Percentiles rank a stretch among this genome's conserved stretches.
Conservation (phyloP, 257 asterid genomes). For the Cordia subcordata region DNA sequence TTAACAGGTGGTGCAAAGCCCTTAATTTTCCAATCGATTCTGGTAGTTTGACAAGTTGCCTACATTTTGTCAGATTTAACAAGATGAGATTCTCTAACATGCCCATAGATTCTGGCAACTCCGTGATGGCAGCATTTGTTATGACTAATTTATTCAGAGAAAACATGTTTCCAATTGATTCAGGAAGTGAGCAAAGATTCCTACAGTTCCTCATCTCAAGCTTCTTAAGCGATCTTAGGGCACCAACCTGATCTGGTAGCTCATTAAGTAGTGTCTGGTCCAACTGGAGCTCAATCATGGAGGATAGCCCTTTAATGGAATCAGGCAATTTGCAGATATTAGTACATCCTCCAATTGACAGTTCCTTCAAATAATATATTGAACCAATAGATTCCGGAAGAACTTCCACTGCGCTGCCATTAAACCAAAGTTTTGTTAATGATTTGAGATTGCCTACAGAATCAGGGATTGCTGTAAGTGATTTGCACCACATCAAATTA, state of each 20-base stretch:
- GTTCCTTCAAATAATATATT: conserved; percentile 19
- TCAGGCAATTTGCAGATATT: conserved; percentile 14
- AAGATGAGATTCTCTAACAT: conserved; percentile 20
- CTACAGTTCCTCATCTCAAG: conserved; percentile 25
- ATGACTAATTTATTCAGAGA: conserved; percentile 19
- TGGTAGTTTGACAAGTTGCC: conserved; percentile 17
- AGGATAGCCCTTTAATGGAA: conserved; percentile 20
- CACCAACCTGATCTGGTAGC: conserved; percentile 22
- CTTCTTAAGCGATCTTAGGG: conserved; percentile 22
- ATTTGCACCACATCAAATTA: conserved; percentile 16
- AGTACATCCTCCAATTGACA: conserved; percentile 15
- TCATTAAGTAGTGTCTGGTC: conserved; percentile 6
- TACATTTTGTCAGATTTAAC: conserved; percentile 23
- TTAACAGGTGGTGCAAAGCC: conserved; percentile 16
- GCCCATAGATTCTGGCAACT: conserved; percentile 25
- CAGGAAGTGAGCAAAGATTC: conserved; percentile 19
- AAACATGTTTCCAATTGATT: conserved; percentile 22
- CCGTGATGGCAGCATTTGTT: conserved; percentile 22
- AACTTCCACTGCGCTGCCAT: conserved; percentile 10
- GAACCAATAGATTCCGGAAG: conserved; percentile 28
- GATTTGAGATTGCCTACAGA: conserved; percentile 22
- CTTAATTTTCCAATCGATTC: conserved; percentile 19
- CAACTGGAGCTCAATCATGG: conserved; percentile 27
- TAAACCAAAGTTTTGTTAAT: conserved; percentile 19
- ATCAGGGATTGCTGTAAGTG: conserved; percentile 19